phyloP scores from a whole-genome alignment of 192 early-diverging fungal species.

The Gryganskiella cystojenkinii region DNA sequence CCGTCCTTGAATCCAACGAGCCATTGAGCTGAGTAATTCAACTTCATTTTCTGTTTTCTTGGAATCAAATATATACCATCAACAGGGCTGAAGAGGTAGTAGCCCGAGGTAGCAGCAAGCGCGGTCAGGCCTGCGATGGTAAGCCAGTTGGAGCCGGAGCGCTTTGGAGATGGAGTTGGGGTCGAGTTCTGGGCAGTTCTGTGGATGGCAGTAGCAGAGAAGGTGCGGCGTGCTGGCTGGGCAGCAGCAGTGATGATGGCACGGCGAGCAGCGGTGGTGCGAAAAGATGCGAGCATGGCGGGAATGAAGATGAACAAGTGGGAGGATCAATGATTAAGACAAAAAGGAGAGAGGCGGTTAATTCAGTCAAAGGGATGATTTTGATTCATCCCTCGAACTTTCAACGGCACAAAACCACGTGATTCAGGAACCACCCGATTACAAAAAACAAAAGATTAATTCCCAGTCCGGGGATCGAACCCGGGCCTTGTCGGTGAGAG shows the following conservation, averaged over 20 bases:
- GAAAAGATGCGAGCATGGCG: slow-evolving; percentile 32
- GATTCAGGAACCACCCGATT: no score
- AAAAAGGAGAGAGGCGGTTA: no score
- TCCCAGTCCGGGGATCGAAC: slow-evolving; percentile 58
- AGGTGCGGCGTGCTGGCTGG: slow-evolving; percentile 17
- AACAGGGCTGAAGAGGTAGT: slow-evolving; percentile 52
- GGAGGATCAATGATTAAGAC: no score
- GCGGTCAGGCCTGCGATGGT: slow-evolving; percentile 37
- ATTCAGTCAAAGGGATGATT: no score
- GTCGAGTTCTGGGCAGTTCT: slow-evolving; percentile 9
- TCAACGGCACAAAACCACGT: no score
- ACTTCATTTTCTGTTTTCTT: no score
- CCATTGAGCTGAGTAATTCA: no score
- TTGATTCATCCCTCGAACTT: no score
- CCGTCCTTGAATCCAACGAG: no score
- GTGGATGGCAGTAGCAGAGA: slow-evolving; percentile 33
- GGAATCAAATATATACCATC: slow-evolving; percentile 19
- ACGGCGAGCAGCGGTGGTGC: slow-evolving; percentile 26
- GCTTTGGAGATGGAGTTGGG: not conserved
- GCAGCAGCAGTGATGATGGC: slow-evolving; percentile 11
- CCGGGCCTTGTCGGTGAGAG: slow-evolving; percentile 58
- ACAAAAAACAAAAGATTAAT: not conserved
- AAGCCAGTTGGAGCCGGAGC: slow-evolving; percentile 40
- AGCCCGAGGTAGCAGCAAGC: slow-evolving; percentile 46
- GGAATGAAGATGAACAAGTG: not conserved